These are phyloP conservation scores for Termitomyces sp. DNA, from an alignment of 768 basidiomycete genomes.

Conservation along the genomic window DNA sequence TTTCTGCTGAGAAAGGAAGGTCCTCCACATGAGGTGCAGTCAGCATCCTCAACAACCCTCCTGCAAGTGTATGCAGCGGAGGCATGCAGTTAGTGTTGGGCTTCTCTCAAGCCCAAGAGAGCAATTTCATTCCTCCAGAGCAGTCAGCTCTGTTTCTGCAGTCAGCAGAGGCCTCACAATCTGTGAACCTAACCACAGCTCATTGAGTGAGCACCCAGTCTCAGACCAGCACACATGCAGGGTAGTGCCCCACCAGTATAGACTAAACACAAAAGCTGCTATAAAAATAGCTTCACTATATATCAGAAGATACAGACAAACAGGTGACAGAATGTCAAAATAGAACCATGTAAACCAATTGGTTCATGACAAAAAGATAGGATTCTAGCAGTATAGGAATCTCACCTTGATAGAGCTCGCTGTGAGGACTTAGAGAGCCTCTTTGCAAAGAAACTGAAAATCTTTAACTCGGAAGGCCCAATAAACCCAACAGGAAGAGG, in stretches of 20 bases:
- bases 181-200: background rate
- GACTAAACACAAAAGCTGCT: constrained; percentile 1
- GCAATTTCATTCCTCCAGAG: background rate
- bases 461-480: background rate
- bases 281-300: constrained; percentile 1
- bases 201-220: too few species aligned
- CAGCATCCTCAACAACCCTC: background rate
- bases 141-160: constrained; percentile 1
- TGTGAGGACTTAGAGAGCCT: background rate
- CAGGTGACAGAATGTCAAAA: background rate
- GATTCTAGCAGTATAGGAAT: too few species aligned
- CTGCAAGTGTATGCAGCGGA: background rate
- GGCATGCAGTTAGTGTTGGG: background rate
- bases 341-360: constrained; percentile 5
- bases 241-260: too few species aligned
- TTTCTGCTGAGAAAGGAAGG: background rate
- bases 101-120: background rate
- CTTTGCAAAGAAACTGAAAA: background rate
- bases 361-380: background rate
- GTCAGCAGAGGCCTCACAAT: background rate
- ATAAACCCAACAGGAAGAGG: background rate
- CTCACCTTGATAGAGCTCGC: background rate
- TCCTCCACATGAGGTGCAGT: background rate
- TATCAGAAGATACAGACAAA: background rate
- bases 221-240: too few species aligned